These are phyloP conservation scores for Elaeis guineensis DNA, from an alignment of 176 grass and related monocot species.

Conservation along the genomic window DNA sequence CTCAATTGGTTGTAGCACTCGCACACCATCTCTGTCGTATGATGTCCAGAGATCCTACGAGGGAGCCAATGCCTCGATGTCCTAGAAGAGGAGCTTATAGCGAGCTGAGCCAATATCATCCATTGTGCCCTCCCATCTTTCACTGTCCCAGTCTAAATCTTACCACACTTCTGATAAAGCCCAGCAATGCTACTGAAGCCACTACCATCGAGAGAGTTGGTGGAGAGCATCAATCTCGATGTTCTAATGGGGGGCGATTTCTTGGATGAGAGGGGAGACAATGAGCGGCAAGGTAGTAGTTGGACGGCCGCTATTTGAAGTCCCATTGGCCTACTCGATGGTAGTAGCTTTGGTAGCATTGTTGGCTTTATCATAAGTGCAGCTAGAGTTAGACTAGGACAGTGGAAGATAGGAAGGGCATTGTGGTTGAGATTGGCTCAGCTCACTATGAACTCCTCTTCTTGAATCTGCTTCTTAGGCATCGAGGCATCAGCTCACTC, in stretches of 20 bases:
- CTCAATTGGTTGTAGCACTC: too few species aligned
- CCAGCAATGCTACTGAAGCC: too few species aligned
- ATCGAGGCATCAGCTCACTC: slow-evolving; percentile 38
- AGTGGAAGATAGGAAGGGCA: background rate
- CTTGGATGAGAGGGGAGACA: background rate
- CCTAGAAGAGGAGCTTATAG: slow-evolving; percentile 3
- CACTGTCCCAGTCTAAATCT: background rate
- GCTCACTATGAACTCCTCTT: background rate
- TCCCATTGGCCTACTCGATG: background rate
- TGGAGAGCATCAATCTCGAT: slow-evolving; percentile 38
- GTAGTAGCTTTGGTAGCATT: background rate
- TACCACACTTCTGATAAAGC: too few species aligned
- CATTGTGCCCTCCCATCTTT: background rate
- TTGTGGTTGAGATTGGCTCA: background rate
- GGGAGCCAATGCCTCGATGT: slow-evolving; percentile 31
- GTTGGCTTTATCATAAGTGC: too few species aligned
- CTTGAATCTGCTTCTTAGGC: slow-evolving; percentile 29
- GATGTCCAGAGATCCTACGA: slow-evolving; percentile 22
- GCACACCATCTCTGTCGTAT: background rate
- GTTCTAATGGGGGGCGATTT: slow-evolving; percentile 29
- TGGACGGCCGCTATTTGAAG: slow-evolving; percentile 45
- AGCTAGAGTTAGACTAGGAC: background rate
- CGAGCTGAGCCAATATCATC: background rate
- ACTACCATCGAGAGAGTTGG: background rate
- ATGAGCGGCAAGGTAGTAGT: background rate